Percentiles rank a stretch among this genome's conserved stretches.
phyloP scores from a whole-genome alignment of 441 rosid genomes.

The Brassica hybrid region DNA sequence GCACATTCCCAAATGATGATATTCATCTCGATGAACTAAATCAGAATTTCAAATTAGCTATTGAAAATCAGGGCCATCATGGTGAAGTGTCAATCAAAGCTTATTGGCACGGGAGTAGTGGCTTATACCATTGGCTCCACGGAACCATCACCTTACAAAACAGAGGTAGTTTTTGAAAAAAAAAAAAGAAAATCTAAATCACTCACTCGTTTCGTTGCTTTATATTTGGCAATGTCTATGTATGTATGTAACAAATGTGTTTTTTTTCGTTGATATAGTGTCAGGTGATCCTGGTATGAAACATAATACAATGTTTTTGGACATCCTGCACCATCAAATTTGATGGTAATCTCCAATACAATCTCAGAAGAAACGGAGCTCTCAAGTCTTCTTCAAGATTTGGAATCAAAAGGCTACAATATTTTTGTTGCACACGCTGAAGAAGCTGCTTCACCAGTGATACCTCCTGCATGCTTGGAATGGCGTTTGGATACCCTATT shows the following conservation, averaged over 20 bases:
- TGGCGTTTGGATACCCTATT: not conserved
- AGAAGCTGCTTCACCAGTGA: not conserved
- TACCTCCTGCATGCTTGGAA: conserved; percentile 5
- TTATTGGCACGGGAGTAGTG: not conserved
- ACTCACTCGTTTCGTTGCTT: too few relatives aligned
- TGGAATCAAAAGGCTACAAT: not conserved
- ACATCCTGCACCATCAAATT: not conserved
- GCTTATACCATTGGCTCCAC: not conserved
- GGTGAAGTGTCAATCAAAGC: not conserved
- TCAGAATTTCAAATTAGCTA: not conserved
- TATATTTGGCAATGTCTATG: not conserved
- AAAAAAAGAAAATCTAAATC: too few relatives aligned
- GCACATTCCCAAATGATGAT: not conserved
- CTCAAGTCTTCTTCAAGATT: not conserved
- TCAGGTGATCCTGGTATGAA: not conserved
- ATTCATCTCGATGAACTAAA: not conserved
- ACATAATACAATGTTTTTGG: not conserved
- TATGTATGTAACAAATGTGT: not conserved
- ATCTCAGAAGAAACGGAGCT: not conserved
- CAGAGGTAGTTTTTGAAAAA: not conserved
- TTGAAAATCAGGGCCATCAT: not conserved
- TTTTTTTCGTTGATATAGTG: not conserved
- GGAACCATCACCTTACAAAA: not conserved
- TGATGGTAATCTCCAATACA: not conserved
- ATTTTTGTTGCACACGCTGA: not conserved